These are phyloP conservation scores for Sphaerobolus stellatus DNA, from an alignment of 1,284 basidiomycete species.

Conservation along the genomic window DNA sequence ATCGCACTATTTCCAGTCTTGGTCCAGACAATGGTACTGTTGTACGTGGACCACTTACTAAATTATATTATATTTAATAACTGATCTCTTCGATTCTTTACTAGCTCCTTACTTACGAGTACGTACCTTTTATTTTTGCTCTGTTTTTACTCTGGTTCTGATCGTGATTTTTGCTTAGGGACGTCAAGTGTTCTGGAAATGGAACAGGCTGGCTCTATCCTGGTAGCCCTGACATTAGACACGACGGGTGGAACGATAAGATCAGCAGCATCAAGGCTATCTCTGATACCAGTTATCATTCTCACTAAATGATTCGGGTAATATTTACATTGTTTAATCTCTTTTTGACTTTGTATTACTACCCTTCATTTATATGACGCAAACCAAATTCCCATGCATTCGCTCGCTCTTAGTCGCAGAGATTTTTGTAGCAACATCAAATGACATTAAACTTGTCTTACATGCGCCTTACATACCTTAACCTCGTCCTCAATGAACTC, in stretches of 20 bases:
- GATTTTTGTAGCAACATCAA: too few species aligned
- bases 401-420: too few species aligned
- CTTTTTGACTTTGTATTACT: too few species aligned
- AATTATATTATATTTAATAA: neutral
- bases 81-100: neutral
- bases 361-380: too few species aligned
- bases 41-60: neutral
- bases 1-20: slow-evolving; percentile 5
- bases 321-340: too few species aligned
- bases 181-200: slow-evolving; percentile 5
- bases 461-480: too few species aligned
- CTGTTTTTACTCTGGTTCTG: neutral
- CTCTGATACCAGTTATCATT: neutral
- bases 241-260: slow-evolving; percentile 5
- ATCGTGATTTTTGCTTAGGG: neutral
- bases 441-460: too few species aligned
- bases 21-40: slow-evolving; percentile 12
- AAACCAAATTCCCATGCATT: too few species aligned
- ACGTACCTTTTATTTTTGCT: neutral
- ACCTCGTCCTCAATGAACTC: too few species aligned
- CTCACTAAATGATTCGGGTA: too few species aligned
- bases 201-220: slow-evolving; percentile 1
- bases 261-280: slow-evolving; percentile 6
- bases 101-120: too few species aligned
- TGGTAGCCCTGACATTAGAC: neutral